Conservation (phyloP, 2,329 filamentous ascomycete species). For the Beauveria pseudobassiana region DNA sequence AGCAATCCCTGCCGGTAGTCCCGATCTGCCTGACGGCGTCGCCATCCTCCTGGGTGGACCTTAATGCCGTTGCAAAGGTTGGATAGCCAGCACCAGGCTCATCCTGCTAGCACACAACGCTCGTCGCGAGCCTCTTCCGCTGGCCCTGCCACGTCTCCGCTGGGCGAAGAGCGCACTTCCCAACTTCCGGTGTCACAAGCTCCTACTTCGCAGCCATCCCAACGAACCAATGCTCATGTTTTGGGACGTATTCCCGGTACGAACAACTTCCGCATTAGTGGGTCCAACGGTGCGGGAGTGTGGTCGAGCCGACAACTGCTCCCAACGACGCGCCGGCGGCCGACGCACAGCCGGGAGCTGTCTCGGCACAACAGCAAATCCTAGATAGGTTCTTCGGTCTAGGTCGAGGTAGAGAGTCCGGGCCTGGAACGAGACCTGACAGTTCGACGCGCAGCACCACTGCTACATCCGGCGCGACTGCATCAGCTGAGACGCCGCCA, state of each 20-base stretch:
- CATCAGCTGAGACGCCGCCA: slow-evolving; percentile 2
- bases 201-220: slow-evolving; percentile 33
- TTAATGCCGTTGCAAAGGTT: slow-evolving; percentile 53
- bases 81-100: slow-evolving; percentile 25
- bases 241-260: slow-evolving; percentile 4
- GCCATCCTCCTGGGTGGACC: slow-evolving; percentile 56
- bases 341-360: not conserved
- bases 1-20: slow-evolving; percentile 51
- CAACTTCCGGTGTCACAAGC: not conserved
- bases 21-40: slow-evolving; percentile 57
- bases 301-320: not conserved
- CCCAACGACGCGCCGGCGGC: not conserved
- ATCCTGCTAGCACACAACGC: not conserved
- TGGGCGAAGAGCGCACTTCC: not conserved
- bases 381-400: not conserved
- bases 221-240: slow-evolving; percentile 23
- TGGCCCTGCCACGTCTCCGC: slow-evolving; percentile 4
- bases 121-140: slow-evolving; percentile 7
- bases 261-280: not conserved
- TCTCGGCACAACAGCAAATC: not conserved
- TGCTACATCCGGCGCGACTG: not conserved
- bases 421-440: not conserved
- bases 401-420: slow-evolving; percentile 12
- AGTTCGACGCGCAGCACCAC: not conserved
- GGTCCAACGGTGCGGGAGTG: not conserved